These are phyloP conservation scores for Akebia trifoliata DNA, from an alignment of 164 flowering plant species.

Conservation along the genomic window DNA sequence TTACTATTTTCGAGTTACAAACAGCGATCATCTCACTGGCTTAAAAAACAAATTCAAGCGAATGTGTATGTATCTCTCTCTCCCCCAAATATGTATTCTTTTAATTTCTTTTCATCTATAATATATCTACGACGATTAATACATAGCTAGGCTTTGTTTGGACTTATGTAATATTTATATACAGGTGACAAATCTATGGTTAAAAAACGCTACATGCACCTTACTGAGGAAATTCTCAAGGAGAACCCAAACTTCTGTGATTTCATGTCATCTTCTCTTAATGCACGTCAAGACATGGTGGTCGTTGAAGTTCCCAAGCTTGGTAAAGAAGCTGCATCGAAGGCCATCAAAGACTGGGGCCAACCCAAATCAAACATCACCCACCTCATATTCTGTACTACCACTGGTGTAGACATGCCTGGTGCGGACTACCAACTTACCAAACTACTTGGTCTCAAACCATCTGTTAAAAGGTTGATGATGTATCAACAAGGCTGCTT, in stretches of 20 bases:
- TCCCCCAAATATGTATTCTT: not conserved
- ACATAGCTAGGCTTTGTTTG: not conserved
- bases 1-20: conserved; percentile 21
- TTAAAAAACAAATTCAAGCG: conserved; percentile 23
- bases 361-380: conserved; percentile 2
- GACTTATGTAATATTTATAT: not conserved
- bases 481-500: conserved; percentile 10
- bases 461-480: conserved; percentile 3
- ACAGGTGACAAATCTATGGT: conserved; percentile 13
- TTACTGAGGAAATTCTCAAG: conserved; percentile 1
- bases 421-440: conserved; percentile 9
- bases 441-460: not conserved
- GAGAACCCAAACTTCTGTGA: conserved; percentile 6
- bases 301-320: not conserved
- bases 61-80: conserved; percentile 16
- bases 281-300: conserved; percentile 11
- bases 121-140: not conserved
- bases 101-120: not conserved
- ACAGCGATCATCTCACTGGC: conserved; percentile 24
- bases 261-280: conserved; percentile 5
- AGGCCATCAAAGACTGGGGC: conserved; percentile 6
- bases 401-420: conserved; percentile 8
- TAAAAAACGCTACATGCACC: conserved; percentile 3
- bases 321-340: conserved; percentile 3
- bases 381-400: conserved; percentile 5